These are phyloP conservation scores for Pachysandra terminalis DNA, from an alignment of 164 flowering plant species.

Conservation along the genomic window DNA sequence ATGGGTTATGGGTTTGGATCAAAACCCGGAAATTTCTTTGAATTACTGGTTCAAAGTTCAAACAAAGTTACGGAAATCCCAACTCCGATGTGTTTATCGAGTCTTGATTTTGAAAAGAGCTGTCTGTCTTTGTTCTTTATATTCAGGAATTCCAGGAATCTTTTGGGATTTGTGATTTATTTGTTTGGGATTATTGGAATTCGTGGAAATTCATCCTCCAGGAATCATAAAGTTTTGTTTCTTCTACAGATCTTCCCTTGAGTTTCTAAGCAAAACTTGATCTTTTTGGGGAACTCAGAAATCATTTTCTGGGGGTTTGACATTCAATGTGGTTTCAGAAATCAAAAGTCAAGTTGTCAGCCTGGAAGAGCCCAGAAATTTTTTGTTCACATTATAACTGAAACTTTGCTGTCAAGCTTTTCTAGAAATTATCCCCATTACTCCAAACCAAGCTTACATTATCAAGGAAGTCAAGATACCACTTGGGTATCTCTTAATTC, in stretches of 20 bases:
- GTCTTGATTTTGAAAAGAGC: background rate
- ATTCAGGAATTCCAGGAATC: conserved; percentile 15
- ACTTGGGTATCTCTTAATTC: background rate
- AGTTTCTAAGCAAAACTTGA: background rate
- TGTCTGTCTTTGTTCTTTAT: background rate
- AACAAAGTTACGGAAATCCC: too few relatives aligned
- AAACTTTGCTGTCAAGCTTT: background rate
- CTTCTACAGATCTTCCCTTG: background rate
- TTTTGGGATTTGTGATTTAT: conserved; percentile 20
- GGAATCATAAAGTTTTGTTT: too few relatives aligned
- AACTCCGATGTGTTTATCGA: background rate
- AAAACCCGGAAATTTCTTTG: too few relatives aligned
- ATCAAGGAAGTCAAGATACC: background rate
- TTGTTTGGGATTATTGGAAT: conserved; percentile 4
- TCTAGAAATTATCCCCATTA: too few relatives aligned
- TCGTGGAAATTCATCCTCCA: background rate
- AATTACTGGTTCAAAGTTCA: too few relatives aligned
- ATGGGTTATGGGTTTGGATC: too few relatives aligned
- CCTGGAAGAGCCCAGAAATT: background rate
- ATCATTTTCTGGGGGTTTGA: background rate
- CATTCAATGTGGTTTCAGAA: background rate
- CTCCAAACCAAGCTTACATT: background rate
- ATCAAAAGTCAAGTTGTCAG: background rate
- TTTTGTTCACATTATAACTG: too few relatives aligned
- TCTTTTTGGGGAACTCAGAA: background rate